Percentiles rank a stretch among this genome's conserved stretches.
Conservation (phyloP, 2,329 filamentous ascomycete species). For the Ascosphaera acerosa region DNA sequence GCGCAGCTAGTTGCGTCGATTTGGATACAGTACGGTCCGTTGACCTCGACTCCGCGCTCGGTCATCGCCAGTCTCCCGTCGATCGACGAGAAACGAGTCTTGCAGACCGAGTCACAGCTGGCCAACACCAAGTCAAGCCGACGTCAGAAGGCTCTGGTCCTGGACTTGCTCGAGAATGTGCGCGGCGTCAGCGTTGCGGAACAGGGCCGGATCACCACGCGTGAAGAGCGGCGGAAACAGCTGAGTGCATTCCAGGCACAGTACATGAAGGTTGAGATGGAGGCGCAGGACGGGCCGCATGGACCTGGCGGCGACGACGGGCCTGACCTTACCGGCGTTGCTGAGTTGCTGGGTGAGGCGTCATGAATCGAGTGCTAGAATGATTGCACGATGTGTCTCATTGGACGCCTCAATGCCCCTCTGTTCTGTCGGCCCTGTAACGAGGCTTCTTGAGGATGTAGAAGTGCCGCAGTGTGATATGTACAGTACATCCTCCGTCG, state of each 20-base stretch:
- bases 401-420: no score
- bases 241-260: conserved; percentile 18
- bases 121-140: conserved; percentile 32
- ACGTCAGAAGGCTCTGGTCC: conserved; percentile 52
- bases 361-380: no score
- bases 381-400: no score
- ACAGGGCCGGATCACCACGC: conserved; percentile 49
- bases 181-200: conserved; percentile 84
- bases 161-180: conserved; percentile 65
- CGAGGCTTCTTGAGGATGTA: no score
- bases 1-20: conserved; percentile 71
- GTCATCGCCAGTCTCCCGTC: conserved; percentile 62
- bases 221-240: conserved; percentile 18
- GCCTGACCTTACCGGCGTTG: conserved; percentile 26
- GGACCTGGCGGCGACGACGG: conserved; percentile 19
- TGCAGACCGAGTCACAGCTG: conserved; percentile 35
- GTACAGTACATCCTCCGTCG: no score
- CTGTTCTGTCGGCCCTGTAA: no score
- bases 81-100: conserved; percentile 42
- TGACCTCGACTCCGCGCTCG: conserved; percentile 43
- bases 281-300: conserved; percentile 17
- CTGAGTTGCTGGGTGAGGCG: conserved; percentile 26
- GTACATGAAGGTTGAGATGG: conserved; percentile 21
- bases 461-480: no score
- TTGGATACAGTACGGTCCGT: conserved; percentile 45